Evolutionary conservation across 2,329 filamentous ascomycete species (phyloP).

Genomic region (Thelonectria olida): DNA sequence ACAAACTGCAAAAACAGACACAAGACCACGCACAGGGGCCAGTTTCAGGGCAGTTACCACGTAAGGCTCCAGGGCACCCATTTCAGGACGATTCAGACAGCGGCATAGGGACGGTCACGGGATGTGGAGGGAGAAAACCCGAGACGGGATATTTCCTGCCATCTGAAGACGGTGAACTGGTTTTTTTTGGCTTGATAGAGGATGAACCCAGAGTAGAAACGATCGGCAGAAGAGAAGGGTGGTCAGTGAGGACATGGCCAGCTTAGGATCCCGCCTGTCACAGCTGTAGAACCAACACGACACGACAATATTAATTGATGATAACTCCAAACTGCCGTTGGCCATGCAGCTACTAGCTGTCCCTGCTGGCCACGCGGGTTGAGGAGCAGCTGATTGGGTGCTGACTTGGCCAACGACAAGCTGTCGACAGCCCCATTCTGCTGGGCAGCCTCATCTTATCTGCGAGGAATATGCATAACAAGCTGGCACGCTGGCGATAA

Average conservation of each 20-base stretch:
- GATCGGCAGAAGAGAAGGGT: neutral
- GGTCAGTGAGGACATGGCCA: neutral
- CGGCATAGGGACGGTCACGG: neutral
- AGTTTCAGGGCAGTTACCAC: slow-evolving; percentile 14
- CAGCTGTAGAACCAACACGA: neutral
- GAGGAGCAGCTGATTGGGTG: neutral
- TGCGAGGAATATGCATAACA: slow-evolving; percentile 17
- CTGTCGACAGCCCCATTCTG: slow-evolving; percentile 5
- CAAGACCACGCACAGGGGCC: neutral
- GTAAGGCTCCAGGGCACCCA: neutral
- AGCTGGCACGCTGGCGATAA: slow-evolving; percentile 9
- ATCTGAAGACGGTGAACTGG: neutral
- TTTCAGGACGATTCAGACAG: neutral
- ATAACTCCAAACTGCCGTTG: slow-evolving; percentile 1
- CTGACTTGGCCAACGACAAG: neutral
- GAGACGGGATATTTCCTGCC: neutral
- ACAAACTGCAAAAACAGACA: neutral
- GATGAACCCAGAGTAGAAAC: neutral
- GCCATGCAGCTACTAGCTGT: neutral
- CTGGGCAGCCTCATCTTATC: slow-evolving; percentile 7
- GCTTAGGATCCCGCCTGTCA: too few species aligned
- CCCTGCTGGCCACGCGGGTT: neutral
- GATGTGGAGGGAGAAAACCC: slow-evolving; percentile 13
- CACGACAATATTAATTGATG: neutral
- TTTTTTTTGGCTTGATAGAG: neutral